These are phyloP conservation scores for Pyrenula aspistea DNA, from an alignment of 495 filamentous ascomycete genomes.

Conservation along the genomic window DNA sequence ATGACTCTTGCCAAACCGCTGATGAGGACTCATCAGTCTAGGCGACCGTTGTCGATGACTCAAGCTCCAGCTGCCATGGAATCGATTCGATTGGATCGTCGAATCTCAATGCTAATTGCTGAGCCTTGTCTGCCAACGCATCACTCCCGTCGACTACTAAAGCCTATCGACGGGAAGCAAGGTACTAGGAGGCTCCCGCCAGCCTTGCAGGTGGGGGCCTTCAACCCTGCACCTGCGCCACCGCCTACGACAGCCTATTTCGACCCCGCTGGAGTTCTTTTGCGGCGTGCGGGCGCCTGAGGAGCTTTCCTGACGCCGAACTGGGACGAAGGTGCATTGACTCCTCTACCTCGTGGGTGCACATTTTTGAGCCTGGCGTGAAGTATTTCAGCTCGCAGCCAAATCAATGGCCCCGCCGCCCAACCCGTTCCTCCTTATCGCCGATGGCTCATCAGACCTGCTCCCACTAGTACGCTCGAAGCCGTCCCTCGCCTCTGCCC, in stretches of 20 bases:
- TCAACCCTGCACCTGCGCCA: background rate
- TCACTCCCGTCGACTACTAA: background rate
- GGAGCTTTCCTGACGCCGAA: background rate
- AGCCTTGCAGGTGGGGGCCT: background rate
- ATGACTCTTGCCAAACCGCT: background rate
- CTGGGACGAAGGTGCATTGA: too few relatives aligned
- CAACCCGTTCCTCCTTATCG: conserved; percentile 69
- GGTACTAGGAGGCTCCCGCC: background rate
- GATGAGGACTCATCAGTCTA: background rate
- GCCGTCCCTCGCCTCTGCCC: conserved; percentile 50
- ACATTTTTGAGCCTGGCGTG: too few relatives aligned
- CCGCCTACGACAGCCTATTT: background rate
- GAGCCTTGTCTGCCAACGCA: background rate
- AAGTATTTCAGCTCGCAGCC: too few relatives aligned
- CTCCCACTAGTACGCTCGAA: conserved; percentile 54
- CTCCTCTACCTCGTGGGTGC: too few relatives aligned
- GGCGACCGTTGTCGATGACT: background rate
- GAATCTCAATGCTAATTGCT: background rate
- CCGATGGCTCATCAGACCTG: conserved; percentile 56
- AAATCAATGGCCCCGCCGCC: conserved; percentile 8
- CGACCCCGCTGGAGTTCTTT: background rate
- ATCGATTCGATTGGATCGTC: background rate
- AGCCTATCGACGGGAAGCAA: background rate
- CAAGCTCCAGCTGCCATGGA: background rate
- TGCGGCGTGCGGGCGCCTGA: too few relatives aligned